These are phyloP conservation scores for Alternaria dauci DNA, from an alignment of 2,329 filamentous ascomycete genomes.

Conservation along the genomic window DNA sequence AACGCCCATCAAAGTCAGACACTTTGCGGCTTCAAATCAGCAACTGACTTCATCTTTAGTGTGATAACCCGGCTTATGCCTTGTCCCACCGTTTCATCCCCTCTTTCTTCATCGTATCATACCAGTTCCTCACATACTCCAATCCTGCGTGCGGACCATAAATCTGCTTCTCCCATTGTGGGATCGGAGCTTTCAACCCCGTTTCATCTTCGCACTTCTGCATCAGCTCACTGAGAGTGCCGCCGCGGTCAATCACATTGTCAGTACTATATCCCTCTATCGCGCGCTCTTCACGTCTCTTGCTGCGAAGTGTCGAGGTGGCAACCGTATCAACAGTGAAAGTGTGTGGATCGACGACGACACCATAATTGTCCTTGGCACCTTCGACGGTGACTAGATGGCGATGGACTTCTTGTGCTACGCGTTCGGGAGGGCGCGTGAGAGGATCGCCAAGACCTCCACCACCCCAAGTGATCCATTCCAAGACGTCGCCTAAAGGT, in stretches of 20 bases:
- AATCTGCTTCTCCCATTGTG: conserved; percentile 56
- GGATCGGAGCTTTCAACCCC: conserved; percentile 52
- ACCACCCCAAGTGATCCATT: conserved; percentile 62
- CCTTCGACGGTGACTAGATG: conserved; percentile 56
- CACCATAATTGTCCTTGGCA: conserved; percentile 56
- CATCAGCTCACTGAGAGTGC: conserved; percentile 52
- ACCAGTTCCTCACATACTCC: conserved; percentile 58
- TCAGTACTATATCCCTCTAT: conserved; percentile 25
- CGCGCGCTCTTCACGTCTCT: conserved; percentile 40
- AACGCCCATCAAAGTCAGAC: too few relatives aligned
- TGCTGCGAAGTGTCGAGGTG: conserved; percentile 48
- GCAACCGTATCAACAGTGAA: conserved; percentile 49
- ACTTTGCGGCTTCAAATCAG: not conserved
- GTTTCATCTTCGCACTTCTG: conserved; percentile 53
- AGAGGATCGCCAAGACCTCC: conserved; percentile 60
- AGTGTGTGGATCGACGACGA: conserved; percentile 52
- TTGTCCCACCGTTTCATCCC: conserved; percentile 35
- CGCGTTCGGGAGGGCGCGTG: conserved; percentile 53
- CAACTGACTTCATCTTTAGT: not conserved
- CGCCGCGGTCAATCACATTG: conserved; percentile 56
- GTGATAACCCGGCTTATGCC: conserved; percentile 3
- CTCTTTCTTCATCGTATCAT: conserved; percentile 47
- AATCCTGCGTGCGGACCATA: conserved; percentile 58
- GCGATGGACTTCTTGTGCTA: conserved; percentile 58
- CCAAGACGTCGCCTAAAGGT: conserved; percentile 55